A percentile compares a stretch with the other conserved stretches of the same genome.
Conservation (phyloP, 2,329 filamentous ascomycete species). For the Fusarium chaquense region DNA sequence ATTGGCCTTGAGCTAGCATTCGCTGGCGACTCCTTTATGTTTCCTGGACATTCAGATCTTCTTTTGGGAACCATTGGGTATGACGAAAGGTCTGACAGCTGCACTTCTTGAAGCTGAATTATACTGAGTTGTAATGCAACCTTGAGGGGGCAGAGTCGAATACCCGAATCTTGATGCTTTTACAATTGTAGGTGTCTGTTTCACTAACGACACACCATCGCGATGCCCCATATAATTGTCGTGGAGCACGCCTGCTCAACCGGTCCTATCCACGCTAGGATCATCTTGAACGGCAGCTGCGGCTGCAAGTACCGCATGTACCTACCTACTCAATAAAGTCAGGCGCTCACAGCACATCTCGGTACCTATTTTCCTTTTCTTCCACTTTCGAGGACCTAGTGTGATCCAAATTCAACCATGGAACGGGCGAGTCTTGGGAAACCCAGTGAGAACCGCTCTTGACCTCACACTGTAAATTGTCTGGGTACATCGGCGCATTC, state of each 20-base stretch:
- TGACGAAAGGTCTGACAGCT: background rate
- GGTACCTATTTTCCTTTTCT: background rate
- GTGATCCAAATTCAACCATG: background rate
- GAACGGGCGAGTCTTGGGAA: slow-evolving; percentile 10
- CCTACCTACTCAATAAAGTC: slow-evolving; percentile 25
- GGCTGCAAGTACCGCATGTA: slow-evolving; percentile 49
- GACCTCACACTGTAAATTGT: slow-evolving; percentile 18
- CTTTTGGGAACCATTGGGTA: background rate
- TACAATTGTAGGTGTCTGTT: background rate
- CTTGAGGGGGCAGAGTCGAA: background rate
- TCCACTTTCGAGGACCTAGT: background rate
- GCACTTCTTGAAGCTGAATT: background rate
- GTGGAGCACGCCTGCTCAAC: background rate
- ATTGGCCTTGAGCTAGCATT: background rate
- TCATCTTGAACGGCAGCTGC: slow-evolving; percentile 33
- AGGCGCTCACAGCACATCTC: background rate
- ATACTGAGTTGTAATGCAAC: background rate
- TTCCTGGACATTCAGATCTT: background rate
- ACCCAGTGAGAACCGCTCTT: slow-evolving; percentile 30
- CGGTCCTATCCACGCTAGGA: slow-evolving; percentile 5
- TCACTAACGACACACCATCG: slow-evolving; percentile 12
- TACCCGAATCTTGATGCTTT: background rate
- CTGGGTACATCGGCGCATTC: background rate
- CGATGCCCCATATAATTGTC: background rate
- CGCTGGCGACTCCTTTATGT: background rate